A percentile compares a stretch with the other conserved stretches of the same genome.
Conservation (phyloP, 2,329 filamentous ascomycete genomes). For the Cercospora sp. region DNA sequence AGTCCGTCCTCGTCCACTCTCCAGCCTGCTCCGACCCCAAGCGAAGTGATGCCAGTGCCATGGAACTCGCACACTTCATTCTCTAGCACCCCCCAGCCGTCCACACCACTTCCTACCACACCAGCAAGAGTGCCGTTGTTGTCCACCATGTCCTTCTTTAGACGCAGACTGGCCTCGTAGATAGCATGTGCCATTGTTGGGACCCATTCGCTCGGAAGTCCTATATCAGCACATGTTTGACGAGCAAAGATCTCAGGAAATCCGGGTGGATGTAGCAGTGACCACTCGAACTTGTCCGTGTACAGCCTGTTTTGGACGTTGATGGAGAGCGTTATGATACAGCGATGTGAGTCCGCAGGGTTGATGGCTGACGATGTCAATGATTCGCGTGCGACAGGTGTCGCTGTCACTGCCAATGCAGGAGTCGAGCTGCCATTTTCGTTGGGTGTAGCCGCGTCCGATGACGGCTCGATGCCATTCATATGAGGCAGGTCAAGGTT, state of each 20-base stretch:
- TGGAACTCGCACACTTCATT: conserved; percentile 76
- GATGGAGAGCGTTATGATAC: conserved; percentile 85
- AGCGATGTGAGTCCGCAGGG: conserved; percentile 91
- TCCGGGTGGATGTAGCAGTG: conserved; percentile 83
- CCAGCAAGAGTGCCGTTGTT: conserved; percentile 63
- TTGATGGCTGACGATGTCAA: conserved; percentile 63
- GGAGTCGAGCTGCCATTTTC: conserved; percentile 45
- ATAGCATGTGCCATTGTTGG: conserved; percentile 94
- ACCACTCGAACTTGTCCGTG: conserved; percentile 98
- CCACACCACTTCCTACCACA: conserved; percentile 70
- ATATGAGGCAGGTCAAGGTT: conserved; percentile 49
- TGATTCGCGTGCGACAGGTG: conserved; percentile 51
- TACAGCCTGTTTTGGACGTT: conserved; percentile 90
- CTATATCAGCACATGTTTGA: conserved; percentile 88
- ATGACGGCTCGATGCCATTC: conserved; percentile 48
- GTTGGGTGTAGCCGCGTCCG: conserved; percentile 49
- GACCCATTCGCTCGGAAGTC: conserved; percentile 88
- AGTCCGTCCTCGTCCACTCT: conserved; percentile 90
- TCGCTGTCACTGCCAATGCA: conserved; percentile 69
- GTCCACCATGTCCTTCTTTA: conserved; percentile 97
- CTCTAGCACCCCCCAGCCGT: conserved; percentile 71
- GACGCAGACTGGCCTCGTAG: conserved; percentile 85
- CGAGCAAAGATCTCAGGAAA: conserved; percentile 91
- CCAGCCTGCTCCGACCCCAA: conserved; percentile 82
- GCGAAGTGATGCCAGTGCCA: conserved; percentile 38